phyloP scores from a whole-genome alignment of 2,329 filamentous ascomycete species.

The Lachnellula hyalina region DNA sequence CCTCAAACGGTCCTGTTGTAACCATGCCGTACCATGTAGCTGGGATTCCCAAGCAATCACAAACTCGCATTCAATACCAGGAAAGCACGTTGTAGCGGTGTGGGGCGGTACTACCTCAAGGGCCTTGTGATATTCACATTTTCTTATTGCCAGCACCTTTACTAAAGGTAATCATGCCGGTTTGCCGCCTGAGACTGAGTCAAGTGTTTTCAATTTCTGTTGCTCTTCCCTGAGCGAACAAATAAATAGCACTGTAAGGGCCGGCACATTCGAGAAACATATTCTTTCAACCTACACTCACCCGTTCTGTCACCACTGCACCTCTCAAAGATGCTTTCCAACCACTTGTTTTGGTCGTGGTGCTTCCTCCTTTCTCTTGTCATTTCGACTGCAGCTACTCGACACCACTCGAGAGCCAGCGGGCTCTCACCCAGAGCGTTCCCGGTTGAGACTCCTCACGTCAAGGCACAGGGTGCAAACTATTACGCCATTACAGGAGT shows the following conservation, averaged over 20 bases:
- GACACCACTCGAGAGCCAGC: neutral
- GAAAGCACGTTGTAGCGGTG: neutral
- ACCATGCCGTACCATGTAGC: neutral
- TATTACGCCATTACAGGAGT: conserved; percentile 8
- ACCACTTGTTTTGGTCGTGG: neutral
- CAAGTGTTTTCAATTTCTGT: too few species aligned
- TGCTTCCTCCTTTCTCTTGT: neutral
- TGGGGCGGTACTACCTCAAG: neutral
- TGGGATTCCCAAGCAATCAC: neutral
- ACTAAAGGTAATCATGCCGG: too few species aligned
- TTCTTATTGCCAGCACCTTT: too few species aligned
- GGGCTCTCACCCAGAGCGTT: too few species aligned
- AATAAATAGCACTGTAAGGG: too few species aligned
- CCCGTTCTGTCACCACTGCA: too few species aligned
- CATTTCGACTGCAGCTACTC: neutral
- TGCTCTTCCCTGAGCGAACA: too few species aligned
- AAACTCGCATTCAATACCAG: neutral
- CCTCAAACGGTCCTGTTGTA: neutral
- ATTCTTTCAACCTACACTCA: too few species aligned
- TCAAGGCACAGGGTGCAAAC: too few species aligned
- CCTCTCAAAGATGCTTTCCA: neutral
- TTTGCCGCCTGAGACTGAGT: too few species aligned
- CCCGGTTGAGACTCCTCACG: too few species aligned
- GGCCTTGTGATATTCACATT: neutral
- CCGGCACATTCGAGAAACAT: too few species aligned